These are phyloP conservation scores for Hyphodiscus sp. DNA, from an alignment of 2,329 filamentous ascomycete genomes.

Conservation along the genomic window DNA sequence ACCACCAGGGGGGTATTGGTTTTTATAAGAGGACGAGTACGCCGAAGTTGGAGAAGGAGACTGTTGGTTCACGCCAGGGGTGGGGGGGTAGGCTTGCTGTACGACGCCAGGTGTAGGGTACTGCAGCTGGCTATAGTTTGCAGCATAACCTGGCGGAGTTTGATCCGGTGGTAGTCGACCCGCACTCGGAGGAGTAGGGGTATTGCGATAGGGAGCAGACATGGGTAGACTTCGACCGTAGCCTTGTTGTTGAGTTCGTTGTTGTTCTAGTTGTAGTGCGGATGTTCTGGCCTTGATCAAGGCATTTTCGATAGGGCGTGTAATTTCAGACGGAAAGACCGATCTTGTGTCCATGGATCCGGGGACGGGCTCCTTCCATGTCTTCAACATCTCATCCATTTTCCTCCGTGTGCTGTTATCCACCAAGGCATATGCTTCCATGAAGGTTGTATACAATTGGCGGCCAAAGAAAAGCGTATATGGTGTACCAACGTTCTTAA, in stretches of 20 bases:
- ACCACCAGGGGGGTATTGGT: not conserved
- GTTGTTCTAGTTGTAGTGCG: conserved; percentile 52
- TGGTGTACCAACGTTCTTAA: conserved; percentile 96
- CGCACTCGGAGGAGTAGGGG: conserved; percentile 62
- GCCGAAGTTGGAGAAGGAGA: conserved; percentile 7
- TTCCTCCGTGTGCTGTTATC: conserved; percentile 76
- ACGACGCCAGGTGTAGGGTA: conserved; percentile 4
- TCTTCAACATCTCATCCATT: conserved; percentile 95
- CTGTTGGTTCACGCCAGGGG: conserved; percentile 1
- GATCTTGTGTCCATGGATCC: conserved; percentile 89
- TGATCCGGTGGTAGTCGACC: conserved; percentile 34
- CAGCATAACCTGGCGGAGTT: conserved; percentile 26
- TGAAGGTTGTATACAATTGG: conserved; percentile 89
- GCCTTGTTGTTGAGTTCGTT: conserved; percentile 49
- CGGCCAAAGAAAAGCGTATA: conserved; percentile 94
- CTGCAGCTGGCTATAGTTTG: conserved; percentile 27
- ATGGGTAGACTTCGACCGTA: conserved; percentile 44
- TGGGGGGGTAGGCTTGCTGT: not conserved
- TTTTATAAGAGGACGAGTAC: conserved; percentile 5
- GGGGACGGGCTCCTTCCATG: conserved; percentile 95
- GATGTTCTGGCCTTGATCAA: conserved; percentile 70
- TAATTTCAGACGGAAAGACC: conserved; percentile 82
- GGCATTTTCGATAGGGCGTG: conserved; percentile 87
- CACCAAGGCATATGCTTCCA: conserved; percentile 91
- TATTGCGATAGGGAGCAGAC: conserved; percentile 59